Percentiles rank a stretch among this genome's conserved stretches.
These are phyloP conservation scores for Setaria viridis DNA, from an alignment of 202 grass and related monocot genomes.

Conservation along the genomic window DNA sequence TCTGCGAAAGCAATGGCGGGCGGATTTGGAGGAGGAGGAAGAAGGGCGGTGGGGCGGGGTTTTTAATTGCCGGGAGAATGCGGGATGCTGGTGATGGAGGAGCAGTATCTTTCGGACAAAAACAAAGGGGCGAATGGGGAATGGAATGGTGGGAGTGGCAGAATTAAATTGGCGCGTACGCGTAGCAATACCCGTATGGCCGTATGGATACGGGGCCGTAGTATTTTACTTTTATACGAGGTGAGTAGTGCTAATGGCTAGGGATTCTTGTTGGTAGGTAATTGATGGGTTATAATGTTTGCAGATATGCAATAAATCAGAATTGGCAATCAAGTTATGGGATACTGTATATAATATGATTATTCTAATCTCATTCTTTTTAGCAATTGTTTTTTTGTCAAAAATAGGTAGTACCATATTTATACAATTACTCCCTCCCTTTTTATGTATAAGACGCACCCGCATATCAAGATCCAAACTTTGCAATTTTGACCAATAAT, in stretches of 20 bases:
- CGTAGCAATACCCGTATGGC: not conserved
- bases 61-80: slow-evolving; percentile 34
- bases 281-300: not conserved
- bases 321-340: not conserved
- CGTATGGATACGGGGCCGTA: not conserved
- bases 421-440: no score
- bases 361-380: not conserved
- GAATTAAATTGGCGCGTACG: not conserved
- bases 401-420: not conserved
- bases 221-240: not conserved
- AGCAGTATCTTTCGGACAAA: slow-evolving; percentile 9
- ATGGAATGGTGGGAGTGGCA: not conserved
- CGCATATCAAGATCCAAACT: no score
- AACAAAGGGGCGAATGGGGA: not conserved
- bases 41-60: slow-evolving; percentile 29
- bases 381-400: not conserved
- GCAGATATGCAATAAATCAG: not conserved
- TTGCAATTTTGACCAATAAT: no score
- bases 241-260: not conserved
- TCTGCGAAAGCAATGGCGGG: slow-evolving; percentile 43
- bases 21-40: slow-evolving; percentile 7
- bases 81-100: slow-evolving; percentile 16
- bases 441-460: no score
- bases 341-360: no score
- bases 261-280: not conserved